These are phyloP conservation scores for Penicillium thymicola DNA, from an alignment of 2,329 filamentous ascomycete genomes.

Conservation along the genomic window DNA sequence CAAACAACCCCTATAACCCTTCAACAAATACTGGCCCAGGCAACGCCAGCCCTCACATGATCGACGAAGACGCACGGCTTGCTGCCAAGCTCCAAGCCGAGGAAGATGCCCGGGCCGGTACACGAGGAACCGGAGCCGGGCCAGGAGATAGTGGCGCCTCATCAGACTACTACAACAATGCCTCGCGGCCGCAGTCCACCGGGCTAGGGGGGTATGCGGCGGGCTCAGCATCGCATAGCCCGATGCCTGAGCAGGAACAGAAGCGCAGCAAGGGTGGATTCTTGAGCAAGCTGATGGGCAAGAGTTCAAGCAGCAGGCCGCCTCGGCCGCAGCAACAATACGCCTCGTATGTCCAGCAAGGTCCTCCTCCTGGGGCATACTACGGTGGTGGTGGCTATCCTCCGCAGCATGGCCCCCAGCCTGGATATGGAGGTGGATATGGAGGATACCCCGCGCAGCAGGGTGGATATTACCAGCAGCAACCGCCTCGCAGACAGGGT, in stretches of 20 bases:
- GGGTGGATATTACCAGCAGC: constrained; percentile 37
- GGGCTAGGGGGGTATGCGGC: constrained; percentile 7
- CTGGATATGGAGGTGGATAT: constrained; percentile 31
- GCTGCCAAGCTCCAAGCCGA: constrained; percentile 79
- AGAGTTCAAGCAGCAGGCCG: constrained; percentile 30
- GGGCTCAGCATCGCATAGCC: constrained; percentile 17
- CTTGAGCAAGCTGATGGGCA: constrained; percentile 54
- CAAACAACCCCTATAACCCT: constrained; percentile 70
- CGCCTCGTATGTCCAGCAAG: constrained; percentile 26
- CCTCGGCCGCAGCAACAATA: constrained; percentile 26
- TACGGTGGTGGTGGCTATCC: constrained; percentile 36
- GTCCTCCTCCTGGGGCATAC: constrained; percentile 24
- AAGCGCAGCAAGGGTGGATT: constrained; percentile 46
- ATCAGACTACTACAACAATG: constrained; percentile 48
- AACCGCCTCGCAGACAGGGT: constrained; percentile 44
- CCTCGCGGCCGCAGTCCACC: constrained; percentile 16
- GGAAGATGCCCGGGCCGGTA: constrained; percentile 63
- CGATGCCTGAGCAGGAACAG: constrained; percentile 34
- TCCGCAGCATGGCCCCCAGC: constrained; percentile 20
- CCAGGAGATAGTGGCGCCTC: constrained; percentile 35
- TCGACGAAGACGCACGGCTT: constrained; percentile 67
- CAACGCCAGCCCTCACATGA: constrained; percentile 24
- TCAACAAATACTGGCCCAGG: constrained; percentile 3
- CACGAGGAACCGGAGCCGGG: constrained; percentile 8
- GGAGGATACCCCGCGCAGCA: constrained; percentile 38